phyloP scores from a whole-genome alignment of 768 basidiomycete genomes.

The Amyloporia xantha region DNA sequence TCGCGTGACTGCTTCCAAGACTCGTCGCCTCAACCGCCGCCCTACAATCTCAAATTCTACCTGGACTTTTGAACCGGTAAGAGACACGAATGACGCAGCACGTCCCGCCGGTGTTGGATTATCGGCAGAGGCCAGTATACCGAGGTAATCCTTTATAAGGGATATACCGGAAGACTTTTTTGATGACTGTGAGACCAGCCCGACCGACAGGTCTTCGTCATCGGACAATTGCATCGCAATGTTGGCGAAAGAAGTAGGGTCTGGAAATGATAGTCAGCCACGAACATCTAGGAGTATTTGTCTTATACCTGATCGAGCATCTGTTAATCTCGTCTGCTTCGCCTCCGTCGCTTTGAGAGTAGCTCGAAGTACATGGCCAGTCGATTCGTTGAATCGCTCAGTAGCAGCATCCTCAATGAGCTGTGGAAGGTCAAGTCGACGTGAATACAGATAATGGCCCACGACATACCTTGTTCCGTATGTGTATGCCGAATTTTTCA shows the following conservation, averaged over 20 bases:
- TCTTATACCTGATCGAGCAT: slow-evolving; percentile 54
- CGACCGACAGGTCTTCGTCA: slow-evolving; percentile 51
- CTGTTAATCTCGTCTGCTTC: slow-evolving; percentile 52
- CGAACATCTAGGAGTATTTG: neutral
- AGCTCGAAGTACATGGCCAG: slow-evolving; percentile 66
- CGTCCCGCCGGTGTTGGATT: slow-evolving; percentile 72
- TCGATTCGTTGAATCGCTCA: slow-evolving; percentile 74
- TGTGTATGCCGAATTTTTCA: slow-evolving; percentile 78
- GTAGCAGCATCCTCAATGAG: slow-evolving; percentile 69
- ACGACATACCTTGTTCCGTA: slow-evolving; percentile 71
- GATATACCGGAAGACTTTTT: slow-evolving; percentile 50
- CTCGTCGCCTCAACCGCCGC: slow-evolving; percentile 55
- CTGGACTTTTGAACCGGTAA: slow-evolving; percentile 62
- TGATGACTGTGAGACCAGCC: slow-evolving; percentile 48
- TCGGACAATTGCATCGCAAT: slow-evolving; percentile 61
- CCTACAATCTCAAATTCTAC: slow-evolving; percentile 76
- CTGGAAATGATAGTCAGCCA: slow-evolving; percentile 27
- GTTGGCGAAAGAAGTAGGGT: slow-evolving; percentile 58
- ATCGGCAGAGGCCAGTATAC: slow-evolving; percentile 72
- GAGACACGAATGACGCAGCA: slow-evolving; percentile 65
- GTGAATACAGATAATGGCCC: neutral
- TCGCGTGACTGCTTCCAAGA: slow-evolving; percentile 72
- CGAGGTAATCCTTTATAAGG: slow-evolving; percentile 75
- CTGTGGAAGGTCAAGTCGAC: slow-evolving; percentile 30
- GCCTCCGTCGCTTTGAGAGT: slow-evolving; percentile 63